Evolutionary conservation across 2,329 filamentous ascomycete species (phyloP).

Genomic region (Fusarium oligoseptatum): DNA sequence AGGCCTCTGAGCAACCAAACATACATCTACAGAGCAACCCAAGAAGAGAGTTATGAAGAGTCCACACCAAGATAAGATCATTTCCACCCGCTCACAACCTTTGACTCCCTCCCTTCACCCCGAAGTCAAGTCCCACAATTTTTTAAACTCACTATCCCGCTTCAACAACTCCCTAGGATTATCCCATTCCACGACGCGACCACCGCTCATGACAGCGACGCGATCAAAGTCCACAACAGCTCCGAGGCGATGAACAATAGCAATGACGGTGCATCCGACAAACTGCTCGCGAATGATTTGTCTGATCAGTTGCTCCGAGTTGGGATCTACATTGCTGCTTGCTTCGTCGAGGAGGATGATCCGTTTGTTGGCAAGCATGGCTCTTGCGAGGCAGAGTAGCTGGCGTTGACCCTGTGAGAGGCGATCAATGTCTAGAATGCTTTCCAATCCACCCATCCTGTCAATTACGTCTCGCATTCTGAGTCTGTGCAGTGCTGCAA

Average conservation of each 20-base stretch:
- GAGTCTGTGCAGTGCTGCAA: constrained; percentile 50
- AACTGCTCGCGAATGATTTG: constrained; percentile 51
- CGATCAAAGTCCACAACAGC: constrained; percentile 21
- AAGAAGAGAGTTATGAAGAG: background rate
- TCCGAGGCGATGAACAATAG: constrained; percentile 52
- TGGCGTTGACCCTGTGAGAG: constrained; percentile 61
- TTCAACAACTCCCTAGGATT: constrained; percentile 17
- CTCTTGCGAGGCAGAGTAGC: constrained; percentile 56
- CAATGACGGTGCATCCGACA: constrained; percentile 63
- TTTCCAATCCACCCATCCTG: constrained; percentile 54
- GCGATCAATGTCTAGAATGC: constrained; percentile 46
- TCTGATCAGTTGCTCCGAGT: constrained; percentile 52
- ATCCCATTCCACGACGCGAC: constrained; percentile 28
- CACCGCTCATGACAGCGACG: constrained; percentile 24
- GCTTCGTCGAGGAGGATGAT: constrained; percentile 57
- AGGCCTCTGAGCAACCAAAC: too few relatives aligned
- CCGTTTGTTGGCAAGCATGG: constrained; percentile 51
- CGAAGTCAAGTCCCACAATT: constrained; percentile 21
- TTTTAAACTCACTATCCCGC: constrained; percentile 27
- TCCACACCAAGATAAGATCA: background rate
- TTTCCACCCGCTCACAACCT: background rate
- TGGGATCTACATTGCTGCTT: constrained; percentile 52
- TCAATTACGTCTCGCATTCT: constrained; percentile 31
- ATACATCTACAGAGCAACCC: background rate
- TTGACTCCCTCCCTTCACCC: background rate